These are phyloP conservation scores for Mrakia blollopis DNA, from an alignment of 768 basidiomycete species.

Conservation along the genomic window DNA sequence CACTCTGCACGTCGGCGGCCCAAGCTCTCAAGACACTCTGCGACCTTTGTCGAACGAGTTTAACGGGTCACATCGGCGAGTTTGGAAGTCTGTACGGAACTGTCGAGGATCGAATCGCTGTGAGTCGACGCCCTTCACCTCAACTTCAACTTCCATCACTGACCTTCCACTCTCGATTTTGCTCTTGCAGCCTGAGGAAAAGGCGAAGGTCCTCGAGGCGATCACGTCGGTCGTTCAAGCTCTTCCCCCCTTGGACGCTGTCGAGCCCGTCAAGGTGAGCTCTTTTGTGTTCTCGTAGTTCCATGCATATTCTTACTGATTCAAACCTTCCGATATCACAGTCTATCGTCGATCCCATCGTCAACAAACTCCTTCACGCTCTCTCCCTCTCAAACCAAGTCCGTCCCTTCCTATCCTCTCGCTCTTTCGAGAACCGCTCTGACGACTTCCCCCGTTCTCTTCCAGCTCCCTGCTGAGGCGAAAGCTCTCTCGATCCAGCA, in stretches of 20 bases:
- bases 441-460: background rate
- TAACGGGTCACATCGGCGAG: constrained; percentile 75
- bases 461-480: constrained; percentile 59
- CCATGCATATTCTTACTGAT: no score
- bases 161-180: background rate
- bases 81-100: constrained; percentile 80
- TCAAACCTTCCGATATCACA: no score
- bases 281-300: constrained; percentile 51
- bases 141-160: background rate
- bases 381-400: constrained; percentile 1
- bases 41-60: constrained; percentile 77
- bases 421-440: constrained; percentile 27
- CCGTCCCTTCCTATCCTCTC: background rate
- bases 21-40: constrained; percentile 79
- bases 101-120: constrained; percentile 62
- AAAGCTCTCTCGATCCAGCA: constrained; percentile 62
- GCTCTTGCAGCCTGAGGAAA: constrained; percentile 52
- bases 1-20: constrained; percentile 57
- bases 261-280: constrained; percentile 63
- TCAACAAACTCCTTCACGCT: constrained; percentile 18
- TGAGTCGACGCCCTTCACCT: constrained; percentile 45
- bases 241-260: constrained; percentile 68
- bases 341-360: constrained; percentile 27
- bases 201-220: constrained; percentile 82
- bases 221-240: constrained; percentile 93